These are phyloP conservation scores for Filobasidium wieringae DNA, from an alignment of 768 basidiomycete species.

Conservation along the genomic window DNA sequence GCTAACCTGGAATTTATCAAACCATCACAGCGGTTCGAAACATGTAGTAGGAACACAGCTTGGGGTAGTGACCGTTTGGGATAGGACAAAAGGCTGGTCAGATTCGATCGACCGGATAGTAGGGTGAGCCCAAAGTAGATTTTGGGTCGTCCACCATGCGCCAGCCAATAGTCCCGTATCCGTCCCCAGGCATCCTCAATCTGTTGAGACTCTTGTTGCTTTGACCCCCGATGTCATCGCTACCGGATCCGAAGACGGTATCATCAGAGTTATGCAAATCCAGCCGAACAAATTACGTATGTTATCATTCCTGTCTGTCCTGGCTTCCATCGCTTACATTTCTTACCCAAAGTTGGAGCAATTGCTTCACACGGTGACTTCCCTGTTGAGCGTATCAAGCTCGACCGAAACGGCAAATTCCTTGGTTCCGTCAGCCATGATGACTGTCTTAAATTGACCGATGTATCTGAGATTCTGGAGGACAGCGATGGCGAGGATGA, in stretches of 20 bases:
- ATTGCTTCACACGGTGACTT: conserved; percentile 85
- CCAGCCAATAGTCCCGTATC: conserved; percentile 10
- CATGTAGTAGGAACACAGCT: conserved; percentile 77
- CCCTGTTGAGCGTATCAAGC: conserved; percentile 73
- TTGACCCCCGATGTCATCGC: conserved; percentile 61
- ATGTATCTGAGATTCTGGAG: conserved; percentile 64
- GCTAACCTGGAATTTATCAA: not conserved
- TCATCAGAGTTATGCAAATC: conserved; percentile 73
- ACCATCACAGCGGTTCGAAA: conserved; percentile 50
- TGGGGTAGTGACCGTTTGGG: conserved; percentile 81
- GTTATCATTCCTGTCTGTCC: conserved; percentile 2
- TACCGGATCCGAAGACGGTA: conserved; percentile 84
- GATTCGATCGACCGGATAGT: conserved; percentile 86
- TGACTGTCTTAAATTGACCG: conserved; percentile 69
- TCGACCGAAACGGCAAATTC: conserved; percentile 61
- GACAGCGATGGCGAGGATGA: conserved; percentile 43
- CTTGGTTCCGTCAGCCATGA: conserved; percentile 89
- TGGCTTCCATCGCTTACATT: not conserved
- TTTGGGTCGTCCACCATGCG: not conserved
- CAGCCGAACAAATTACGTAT: conserved; percentile 66
- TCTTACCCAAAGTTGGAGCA: conserved; percentile 52
- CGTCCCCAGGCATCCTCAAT: conserved; percentile 64
- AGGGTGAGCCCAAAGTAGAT: conserved; percentile 45
- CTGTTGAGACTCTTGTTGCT: conserved; percentile 72
- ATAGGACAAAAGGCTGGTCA: conserved; percentile 72